Evolutionary conservation across 306 rosid genomes (phyloP).

Genomic region (Cicer pinnatifidum): DNA sequence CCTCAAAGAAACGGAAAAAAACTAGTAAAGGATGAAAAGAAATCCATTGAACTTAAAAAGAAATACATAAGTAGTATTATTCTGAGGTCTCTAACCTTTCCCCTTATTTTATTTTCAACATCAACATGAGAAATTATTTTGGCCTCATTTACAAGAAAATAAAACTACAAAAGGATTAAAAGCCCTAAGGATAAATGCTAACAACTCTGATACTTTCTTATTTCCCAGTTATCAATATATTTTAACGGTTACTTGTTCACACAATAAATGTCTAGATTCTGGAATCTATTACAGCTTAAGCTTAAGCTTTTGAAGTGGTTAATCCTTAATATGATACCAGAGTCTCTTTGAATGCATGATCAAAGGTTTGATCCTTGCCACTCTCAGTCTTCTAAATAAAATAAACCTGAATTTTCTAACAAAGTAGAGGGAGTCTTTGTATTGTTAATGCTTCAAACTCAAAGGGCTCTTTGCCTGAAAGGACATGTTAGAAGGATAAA

Average conservation of each 20-base stretch:
- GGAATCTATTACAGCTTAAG: background rate
- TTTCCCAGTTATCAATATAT: constrained; percentile 11
- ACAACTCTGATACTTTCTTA: constrained; percentile 7
- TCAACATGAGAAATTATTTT: constrained; percentile 18
- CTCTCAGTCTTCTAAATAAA: constrained; percentile 18
- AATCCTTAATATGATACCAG: background rate
- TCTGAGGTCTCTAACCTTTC: constrained; percentile 17
- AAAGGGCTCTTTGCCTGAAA: constrained; percentile 3
- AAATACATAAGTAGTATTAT: constrained; percentile 11
- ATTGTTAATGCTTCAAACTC: background rate
- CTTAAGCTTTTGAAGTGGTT: constrained; percentile 16
- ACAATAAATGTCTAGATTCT: background rate
- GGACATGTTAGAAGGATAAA: constrained; percentile 26
- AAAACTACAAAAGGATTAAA: constrained; percentile 15
- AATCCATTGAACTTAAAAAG: too few species aligned
- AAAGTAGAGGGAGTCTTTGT: constrained; percentile 14
- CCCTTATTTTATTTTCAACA: constrained; percentile 13
- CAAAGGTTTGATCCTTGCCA: background rate
- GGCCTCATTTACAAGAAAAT: constrained; percentile 22
- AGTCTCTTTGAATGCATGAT: background rate
- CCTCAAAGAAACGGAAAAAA: constrained; percentile 13
- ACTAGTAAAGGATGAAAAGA: background rate
- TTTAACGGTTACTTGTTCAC: constrained; percentile 17
- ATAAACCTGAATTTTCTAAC: constrained; percentile 15
- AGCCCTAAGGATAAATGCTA: constrained; percentile 1